phyloP scores from a whole-genome alignment of 352 stramenopile species.

The Phytophthora syringae region DNA sequence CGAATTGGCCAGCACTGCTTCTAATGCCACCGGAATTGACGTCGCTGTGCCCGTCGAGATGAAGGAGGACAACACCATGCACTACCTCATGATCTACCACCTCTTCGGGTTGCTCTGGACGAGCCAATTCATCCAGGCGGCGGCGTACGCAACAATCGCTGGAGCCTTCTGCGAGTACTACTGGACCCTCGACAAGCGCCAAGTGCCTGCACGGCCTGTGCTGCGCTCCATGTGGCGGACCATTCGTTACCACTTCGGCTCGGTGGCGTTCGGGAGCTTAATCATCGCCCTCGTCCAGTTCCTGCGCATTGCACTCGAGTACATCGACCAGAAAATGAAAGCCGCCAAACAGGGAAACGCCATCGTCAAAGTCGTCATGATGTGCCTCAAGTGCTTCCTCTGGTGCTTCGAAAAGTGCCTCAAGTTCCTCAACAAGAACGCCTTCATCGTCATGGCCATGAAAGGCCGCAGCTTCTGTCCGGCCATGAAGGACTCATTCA shows the following conservation, averaged over 20 bases:
- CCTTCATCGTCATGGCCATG: conserved; percentile 91
- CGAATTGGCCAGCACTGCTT: conserved; percentile 44
- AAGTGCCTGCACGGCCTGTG: conserved; percentile 55
- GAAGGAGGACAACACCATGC: conserved; percentile 66
- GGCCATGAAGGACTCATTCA: conserved; percentile 94
- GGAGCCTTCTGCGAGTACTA: conserved; percentile 89
- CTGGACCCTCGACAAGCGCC: conserved; percentile 84
- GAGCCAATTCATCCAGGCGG: conserved; percentile 84
- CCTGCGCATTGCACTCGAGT: conserved; percentile 72
- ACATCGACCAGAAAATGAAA: conserved; percentile 82
- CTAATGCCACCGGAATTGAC: conserved; percentile 24
- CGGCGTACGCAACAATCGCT: conserved; percentile 77
- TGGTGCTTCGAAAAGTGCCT: conserved; percentile 92
- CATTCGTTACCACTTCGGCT: conserved; percentile 82
- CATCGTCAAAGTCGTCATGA: conserved; percentile 74
- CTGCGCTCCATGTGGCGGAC: conserved; percentile 68
- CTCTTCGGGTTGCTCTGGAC: conserved; percentile 88
- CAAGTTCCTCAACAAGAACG: conserved; percentile 92
- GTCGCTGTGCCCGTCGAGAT: conserved; percentile 45
- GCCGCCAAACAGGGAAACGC: conserved; percentile 68
- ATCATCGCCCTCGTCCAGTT: conserved; percentile 90
- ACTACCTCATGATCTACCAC: conserved; percentile 87
- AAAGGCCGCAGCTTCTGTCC: conserved; percentile 88
- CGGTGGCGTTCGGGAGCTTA: conserved; percentile 87
- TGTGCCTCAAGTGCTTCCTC: conserved; percentile 91